These are phyloP conservation scores for Thielaviopsis punctulata DNA, from an alignment of 2,329 filamentous ascomycete species.

Conservation along the genomic window DNA sequence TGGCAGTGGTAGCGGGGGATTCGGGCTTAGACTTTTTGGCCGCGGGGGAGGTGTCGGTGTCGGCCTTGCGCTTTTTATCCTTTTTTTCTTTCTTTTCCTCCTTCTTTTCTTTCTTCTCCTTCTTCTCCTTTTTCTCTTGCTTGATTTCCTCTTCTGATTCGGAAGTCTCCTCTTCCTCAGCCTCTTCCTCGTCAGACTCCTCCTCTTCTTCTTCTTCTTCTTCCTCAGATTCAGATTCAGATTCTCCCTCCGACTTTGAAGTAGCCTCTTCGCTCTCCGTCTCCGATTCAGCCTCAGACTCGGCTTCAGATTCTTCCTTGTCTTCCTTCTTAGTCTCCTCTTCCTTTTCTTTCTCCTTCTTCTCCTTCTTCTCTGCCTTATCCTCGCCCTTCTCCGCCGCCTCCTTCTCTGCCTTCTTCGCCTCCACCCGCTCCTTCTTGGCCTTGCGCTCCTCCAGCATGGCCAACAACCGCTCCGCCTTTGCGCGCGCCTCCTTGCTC, in stretches of 20 bases:
- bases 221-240: background rate
- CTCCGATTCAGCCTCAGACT: background rate
- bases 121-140: conserved; percentile 15
- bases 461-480: conserved; percentile 4
- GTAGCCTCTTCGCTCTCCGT: background rate
- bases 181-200: background rate
- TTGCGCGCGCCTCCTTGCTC: conserved; percentile 8
- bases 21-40: conserved; percentile 12
- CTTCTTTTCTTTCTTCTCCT: conserved; percentile 14
- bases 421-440: conserved; percentile 14
- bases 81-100: conserved; percentile 17
- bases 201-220: background rate
- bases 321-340: background rate
- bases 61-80: conserved; percentile 15
- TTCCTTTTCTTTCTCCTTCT: conserved; percentile 10
- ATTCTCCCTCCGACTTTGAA: background rate
- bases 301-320: background rate
- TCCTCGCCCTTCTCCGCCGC: background rate
- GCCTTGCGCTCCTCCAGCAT: conserved; percentile 14
- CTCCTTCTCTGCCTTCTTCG: conserved; percentile 4
- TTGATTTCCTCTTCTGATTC: conserved; percentile 16
- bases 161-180: background rate
- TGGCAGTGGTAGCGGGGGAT: background rate
- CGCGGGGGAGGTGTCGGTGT: conserved; percentile 10
- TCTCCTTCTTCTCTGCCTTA: conserved; percentile 15